Conservation (phyloP, 768 basidiomycete genomes). For the Sarcomyxa edulis region DNA sequence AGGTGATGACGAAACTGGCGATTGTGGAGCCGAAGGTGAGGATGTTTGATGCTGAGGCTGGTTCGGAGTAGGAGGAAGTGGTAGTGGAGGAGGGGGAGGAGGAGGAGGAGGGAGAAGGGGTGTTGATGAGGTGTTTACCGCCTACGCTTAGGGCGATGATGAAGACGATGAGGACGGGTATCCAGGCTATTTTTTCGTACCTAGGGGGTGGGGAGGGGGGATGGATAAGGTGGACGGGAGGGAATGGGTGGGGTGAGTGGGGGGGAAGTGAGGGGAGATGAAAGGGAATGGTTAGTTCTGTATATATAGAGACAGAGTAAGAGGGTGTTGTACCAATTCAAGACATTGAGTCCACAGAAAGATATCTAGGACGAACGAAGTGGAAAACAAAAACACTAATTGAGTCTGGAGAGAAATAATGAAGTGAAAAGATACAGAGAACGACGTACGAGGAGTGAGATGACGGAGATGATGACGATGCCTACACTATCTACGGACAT, state of each 20-base stretch:
- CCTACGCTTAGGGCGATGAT: slow-evolving; percentile 47
- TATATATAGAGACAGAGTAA: too few relatives aligned
- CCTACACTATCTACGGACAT: slow-evolving; percentile 28
- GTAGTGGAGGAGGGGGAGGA: too few relatives aligned
- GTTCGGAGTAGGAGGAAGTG: too few relatives aligned
- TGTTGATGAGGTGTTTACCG: slow-evolving; percentile 40
- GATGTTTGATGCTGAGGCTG: slow-evolving; percentile 35
- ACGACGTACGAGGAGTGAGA: slow-evolving; percentile 49
- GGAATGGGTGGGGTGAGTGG: too few relatives aligned
- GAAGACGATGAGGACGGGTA: slow-evolving; percentile 52
- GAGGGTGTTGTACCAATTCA: slow-evolving; percentile 34
- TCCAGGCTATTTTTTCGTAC: slow-evolving; percentile 54
- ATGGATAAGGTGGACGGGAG: too few relatives aligned
- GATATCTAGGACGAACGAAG: too few relatives aligned
- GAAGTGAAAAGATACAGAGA: too few relatives aligned
- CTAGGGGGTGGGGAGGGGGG: too few relatives aligned
- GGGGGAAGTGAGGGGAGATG: too few relatives aligned
- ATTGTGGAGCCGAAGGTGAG: slow-evolving; percentile 48
- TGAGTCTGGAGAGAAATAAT: too few relatives aligned
- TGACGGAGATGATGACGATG: slow-evolving; percentile 49
- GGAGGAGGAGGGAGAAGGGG: slow-evolving; percentile 20
- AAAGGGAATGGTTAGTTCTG: too few relatives aligned
- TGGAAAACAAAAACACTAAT: too few relatives aligned
- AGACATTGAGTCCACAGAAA: slow-evolving; percentile 48
- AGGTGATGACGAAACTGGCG: slow-evolving; percentile 51